A percentile compares a stretch with the other conserved stretches of the same genome.
Conservation (phyloP, 805 yeast genomes). For the Yamadazyma phyllophila region DNA sequence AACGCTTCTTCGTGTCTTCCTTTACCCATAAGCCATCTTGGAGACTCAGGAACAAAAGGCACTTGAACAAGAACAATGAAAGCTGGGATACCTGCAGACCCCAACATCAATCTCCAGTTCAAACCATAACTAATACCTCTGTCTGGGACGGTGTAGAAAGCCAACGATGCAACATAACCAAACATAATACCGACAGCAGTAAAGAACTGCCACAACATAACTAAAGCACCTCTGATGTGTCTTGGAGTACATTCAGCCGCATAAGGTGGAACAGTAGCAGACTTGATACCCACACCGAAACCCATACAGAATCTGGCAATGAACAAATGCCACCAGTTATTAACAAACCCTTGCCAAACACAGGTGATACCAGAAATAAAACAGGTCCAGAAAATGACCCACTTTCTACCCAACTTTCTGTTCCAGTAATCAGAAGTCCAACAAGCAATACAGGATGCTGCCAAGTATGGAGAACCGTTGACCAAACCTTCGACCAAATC, state of each 20-base stretch:
- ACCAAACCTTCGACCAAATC: slow-evolving; percentile 63
- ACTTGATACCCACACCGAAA: slow-evolving; percentile 64
- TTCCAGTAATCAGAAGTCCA: slow-evolving; percentile 60
- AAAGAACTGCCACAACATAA: slow-evolving; percentile 72
- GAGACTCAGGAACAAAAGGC: slow-evolving; percentile 64
- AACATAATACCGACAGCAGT: slow-evolving; percentile 71
- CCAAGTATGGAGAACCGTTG: slow-evolving; percentile 63
- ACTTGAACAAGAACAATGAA: slow-evolving; percentile 50
- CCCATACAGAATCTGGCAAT: slow-evolving; percentile 60
- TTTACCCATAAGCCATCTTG: slow-evolving; percentile 64
- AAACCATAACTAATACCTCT: slow-evolving; percentile 44
- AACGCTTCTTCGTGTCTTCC: slow-evolving; percentile 52
- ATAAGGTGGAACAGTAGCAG: slow-evolving; percentile 67
- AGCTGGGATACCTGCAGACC: slow-evolving; percentile 57
- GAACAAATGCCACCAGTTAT: slow-evolving; percentile 59
- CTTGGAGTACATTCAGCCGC: slow-evolving; percentile 64
- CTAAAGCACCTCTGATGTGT: slow-evolving; percentile 59
- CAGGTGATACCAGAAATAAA: slow-evolving; percentile 57
- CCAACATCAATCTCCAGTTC: slow-evolving; percentile 67
- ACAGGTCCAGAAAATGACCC: slow-evolving; percentile 61
- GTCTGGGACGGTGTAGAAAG: slow-evolving; percentile 53
- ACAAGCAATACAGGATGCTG: slow-evolving; percentile 56
- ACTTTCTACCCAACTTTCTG: slow-evolving; percentile 54
- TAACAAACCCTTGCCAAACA: slow-evolving; percentile 66
- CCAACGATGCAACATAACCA: slow-evolving; percentile 60